These are phyloP conservation scores for Mortierella sp. DNA, from an alignment of 371 early-diverging fungal genomes.

Conservation along the genomic window DNA sequence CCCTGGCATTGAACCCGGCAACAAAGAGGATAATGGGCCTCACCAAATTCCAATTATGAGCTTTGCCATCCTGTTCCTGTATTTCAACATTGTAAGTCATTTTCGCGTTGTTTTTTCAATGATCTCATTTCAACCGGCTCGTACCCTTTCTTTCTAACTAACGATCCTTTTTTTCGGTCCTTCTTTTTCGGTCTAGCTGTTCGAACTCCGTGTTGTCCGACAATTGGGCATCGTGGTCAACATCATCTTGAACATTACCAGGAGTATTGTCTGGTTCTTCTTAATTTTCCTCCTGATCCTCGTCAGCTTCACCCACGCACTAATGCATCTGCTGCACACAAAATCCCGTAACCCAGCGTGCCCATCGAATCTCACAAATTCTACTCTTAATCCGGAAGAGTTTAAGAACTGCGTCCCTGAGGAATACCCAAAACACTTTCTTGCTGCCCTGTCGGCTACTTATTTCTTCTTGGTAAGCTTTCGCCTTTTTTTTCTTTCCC, in stretches of 20 bases:
- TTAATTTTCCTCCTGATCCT: slow-evolving; percentile 46
- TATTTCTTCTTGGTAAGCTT: slow-evolving; percentile 53
- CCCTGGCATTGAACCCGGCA: background rate
- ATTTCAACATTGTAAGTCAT: slow-evolving; percentile 52
- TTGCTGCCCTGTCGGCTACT: slow-evolving; percentile 28
- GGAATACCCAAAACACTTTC: slow-evolving; percentile 17
- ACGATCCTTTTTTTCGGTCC: too few relatives aligned
- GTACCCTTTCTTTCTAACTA: background rate
- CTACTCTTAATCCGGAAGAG: background rate
- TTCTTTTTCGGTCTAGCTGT: slow-evolving; percentile 16
- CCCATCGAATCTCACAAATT: background rate
- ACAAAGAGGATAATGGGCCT: slow-evolving; percentile 13
- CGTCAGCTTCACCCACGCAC: slow-evolving; percentile 45
- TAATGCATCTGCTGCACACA: slow-evolving; percentile 49
- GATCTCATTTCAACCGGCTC: background rate
- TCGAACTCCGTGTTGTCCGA: slow-evolving; percentile 44
- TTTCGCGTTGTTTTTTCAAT: too few relatives aligned
- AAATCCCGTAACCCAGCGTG: background rate
- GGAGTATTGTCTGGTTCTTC: slow-evolving; percentile 51
- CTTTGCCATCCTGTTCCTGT: slow-evolving; percentile 39
- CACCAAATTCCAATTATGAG: slow-evolving; percentile 47
- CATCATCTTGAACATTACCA: slow-evolving; percentile 45
- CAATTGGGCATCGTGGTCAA: slow-evolving; percentile 55
- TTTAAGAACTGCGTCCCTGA: background rate
- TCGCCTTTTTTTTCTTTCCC: too few relatives aligned